These are phyloP conservation scores for Dalbergia cochinchinensis DNA, from an alignment of 306 rosid genomes.

Conservation along the genomic window DNA sequence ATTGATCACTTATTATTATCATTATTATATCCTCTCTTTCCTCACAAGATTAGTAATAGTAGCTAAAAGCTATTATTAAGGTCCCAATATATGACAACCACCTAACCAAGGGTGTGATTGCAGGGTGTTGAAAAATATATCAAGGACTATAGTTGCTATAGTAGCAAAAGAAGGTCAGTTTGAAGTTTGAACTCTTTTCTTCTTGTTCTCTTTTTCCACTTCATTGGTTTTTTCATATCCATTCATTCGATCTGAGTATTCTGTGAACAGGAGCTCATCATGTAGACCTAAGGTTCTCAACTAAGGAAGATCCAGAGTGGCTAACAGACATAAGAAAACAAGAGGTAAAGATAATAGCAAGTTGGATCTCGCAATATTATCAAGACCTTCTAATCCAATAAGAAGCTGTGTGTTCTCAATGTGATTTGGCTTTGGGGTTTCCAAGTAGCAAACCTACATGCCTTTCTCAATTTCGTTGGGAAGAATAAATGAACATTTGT, in stretches of 20 bases:
- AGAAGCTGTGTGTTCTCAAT: too few species aligned
- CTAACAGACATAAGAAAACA: conserved; percentile 66
- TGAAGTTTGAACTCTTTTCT: not conserved
- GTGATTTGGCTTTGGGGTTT: too few species aligned
- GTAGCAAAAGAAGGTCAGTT: conserved; percentile 77
- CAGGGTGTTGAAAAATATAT: conserved; percentile 82
- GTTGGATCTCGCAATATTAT: too few species aligned
- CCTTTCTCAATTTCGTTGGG: too few species aligned
- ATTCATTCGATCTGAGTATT: not conserved
- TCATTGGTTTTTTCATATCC: too few species aligned
- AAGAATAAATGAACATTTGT: too few species aligned
- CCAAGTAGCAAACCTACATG: too few species aligned
- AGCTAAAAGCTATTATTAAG: not conserved
- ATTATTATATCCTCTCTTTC: not conserved
- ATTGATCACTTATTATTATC: conserved; percentile 9
- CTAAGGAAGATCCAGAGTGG: conserved; percentile 76
- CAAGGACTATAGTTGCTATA: conserved; percentile 67
- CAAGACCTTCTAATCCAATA: too few species aligned
- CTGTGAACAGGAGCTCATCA: conserved; percentile 82
- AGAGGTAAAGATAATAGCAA: too few species aligned
- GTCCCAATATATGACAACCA: not conserved
- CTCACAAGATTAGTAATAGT: not conserved
- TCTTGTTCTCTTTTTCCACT: not conserved
- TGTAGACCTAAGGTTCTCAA: conserved; percentile 82
- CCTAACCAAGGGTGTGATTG: conserved; percentile 17